Evolutionary conservation across 257 asterid genomes (phyloP), one percentile per base, ranked within the genome.

Genomic region (Craterostigma plantagineum): DNA sequence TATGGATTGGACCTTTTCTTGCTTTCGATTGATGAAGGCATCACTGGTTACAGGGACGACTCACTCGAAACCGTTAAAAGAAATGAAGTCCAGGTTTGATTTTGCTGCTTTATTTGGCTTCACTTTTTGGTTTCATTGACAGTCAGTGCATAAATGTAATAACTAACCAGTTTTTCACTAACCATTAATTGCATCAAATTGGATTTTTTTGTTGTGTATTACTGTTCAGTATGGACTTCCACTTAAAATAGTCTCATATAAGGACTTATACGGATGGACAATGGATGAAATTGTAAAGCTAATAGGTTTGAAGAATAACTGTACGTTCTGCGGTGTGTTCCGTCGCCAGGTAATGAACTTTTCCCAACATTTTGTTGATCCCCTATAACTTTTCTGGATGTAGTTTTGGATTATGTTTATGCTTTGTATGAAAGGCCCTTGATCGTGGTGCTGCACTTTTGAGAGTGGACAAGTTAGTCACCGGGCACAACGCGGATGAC

Each of bases 231-330:
- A 87, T 60, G 98, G 98, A 38, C 83, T 87, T 46, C 93, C 93
- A 13, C 80, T 87, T 38, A 82, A 87, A 75, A 93, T 87, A 1
- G 86, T 87, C 54, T 87, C 98, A 15, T 87, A 87, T 63, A 79
- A 82, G 59, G 93, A 87, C 2, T 60, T 87, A 52, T 87, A 82
- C 46, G 98, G 98, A 16, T 87, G 98, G 98, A 87, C 98, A 45
- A 87, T 87, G 98, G 98, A 87, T 67, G 98, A 87, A 63, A 87
- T 87, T 49, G 98, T 82, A 61, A 82, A 87, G 85, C 71, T 72
- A 55, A 87, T 87, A 43, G 98, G 95, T 17, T 54, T 87, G 71
- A 87, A 82, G 79, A 87, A 87, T 63, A 87, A 87, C 61, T 87
- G 98, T 75, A 87, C 98, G 9, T 87, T 87, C 59, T 87, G 98